Evolutionary conservation across 257 asterid genomes (phyloP), one percentile per base, ranked within the genome.

Genomic region (Ehretia macrophylla): DNA sequence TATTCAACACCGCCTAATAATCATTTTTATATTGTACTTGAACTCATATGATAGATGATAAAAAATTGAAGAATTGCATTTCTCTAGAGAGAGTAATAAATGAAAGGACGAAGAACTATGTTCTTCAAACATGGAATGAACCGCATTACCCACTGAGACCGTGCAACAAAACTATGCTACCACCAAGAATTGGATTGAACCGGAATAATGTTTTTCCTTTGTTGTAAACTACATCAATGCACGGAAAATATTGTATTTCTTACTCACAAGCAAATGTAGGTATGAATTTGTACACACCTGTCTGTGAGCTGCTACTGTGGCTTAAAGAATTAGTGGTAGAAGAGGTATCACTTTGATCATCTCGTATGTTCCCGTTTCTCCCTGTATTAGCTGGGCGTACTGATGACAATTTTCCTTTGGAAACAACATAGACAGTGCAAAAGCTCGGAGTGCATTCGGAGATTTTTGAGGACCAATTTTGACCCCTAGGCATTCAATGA

Each of bases 371-470:
- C 69, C 64, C 69, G 35, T 62, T 76, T 59, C 35, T 77, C 55
- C 66, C 90, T 47, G 88, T 71, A 74, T 79, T 77, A 37, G 98
- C 81, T 17, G 94, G 81, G 59, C 92, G 82, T 32, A 84, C n/a
- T 10, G 95, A 80, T 18, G 82, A 77, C 59, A 85, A 62, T 66
- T 85, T 82, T 57, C 95, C 96, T 72, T 85, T 86, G 32, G 95
- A 80, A 70, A 91, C 80, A 51, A 79, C 94, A 70, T 85, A 91
- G 16, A 88, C 89, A 11, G 81, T 76, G 75, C 96, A 91, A 68
- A 73, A 85, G 5, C 61, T 20, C 8, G 98, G 92, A 61, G 81
- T 74, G 56, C 66, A 39, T 53, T 70, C 77, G 8, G 95, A 72
- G 74, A 91, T 81, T 75, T 74, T 83, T 12, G 88, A 77, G 45